These are phyloP conservation scores for Solanum raphanifolium DNA, from an alignment of 257 asterid species.

Conservation along the genomic window DNA sequence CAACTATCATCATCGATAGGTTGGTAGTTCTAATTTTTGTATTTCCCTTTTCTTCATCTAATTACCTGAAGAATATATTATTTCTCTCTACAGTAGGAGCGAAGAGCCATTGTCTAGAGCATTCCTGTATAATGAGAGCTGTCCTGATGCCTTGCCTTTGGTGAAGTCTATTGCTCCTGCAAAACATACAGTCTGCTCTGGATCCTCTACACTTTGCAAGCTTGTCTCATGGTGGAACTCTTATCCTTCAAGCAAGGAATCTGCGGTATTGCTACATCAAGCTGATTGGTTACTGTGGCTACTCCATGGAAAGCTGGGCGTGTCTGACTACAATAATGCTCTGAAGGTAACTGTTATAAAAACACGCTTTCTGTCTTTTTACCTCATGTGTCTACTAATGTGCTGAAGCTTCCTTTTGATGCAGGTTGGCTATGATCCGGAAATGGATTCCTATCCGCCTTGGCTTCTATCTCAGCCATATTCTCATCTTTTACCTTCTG, in stretches of 20 bases:
- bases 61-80: neutral
- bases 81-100: slow-evolving; percentile 33
- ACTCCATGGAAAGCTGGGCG: slow-evolving; percentile 83
- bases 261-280: slow-evolving; percentile 72
- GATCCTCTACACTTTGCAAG: slow-evolving; percentile 84
- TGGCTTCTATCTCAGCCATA: slow-evolving; percentile 80
- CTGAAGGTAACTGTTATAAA: slow-evolving; percentile 42
- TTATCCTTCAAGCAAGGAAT: slow-evolving; percentile 23
- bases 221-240: slow-evolving; percentile 88
- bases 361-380: neutral
- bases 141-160: slow-evolving; percentile 58
- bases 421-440: slow-evolving; percentile 92
- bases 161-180: slow-evolving; percentile 75
- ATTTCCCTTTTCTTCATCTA: neutral
- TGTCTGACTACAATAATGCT: slow-evolving; percentile 87
- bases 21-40: slow-evolving; percentile 10
- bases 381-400: neutral
- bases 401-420: neutral
- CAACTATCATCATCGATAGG: slow-evolving; percentile 73
- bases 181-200: slow-evolving; percentile 85
- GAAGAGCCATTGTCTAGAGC: slow-evolving; percentile 68
- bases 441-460: slow-evolving; percentile 59
- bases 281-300: slow-evolving; percentile 93
- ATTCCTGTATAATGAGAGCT: slow-evolving; percentile 68
- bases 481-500: slow-evolving; percentile 48